phyloP scores from a whole-genome alignment of 106 monocot species.

The Dendrobium officinale region DNA sequence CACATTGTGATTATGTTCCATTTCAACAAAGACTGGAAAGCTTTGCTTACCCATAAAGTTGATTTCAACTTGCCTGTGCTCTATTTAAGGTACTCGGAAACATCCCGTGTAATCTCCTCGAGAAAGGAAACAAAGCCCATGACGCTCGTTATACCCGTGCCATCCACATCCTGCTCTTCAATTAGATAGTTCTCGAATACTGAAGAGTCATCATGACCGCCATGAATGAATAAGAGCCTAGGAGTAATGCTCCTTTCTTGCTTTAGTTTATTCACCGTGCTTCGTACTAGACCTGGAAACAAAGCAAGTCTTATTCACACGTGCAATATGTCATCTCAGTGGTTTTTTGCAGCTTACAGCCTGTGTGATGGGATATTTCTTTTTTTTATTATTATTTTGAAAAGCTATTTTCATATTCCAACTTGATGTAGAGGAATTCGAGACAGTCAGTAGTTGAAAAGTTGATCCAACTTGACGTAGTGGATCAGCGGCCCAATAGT shows the following conservation, averaged over 20 bases:
- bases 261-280: constrained; percentile 76
- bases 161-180: constrained; percentile 91
- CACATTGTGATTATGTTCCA: too few relatives aligned
- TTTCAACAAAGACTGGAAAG: too few relatives aligned
- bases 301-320: neutral
- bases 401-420: too few relatives aligned
- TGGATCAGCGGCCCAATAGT: too few relatives aligned
- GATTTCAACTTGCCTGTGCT: neutral
- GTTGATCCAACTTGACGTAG: too few relatives aligned
- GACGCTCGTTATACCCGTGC: constrained; percentile 24
- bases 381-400: too few relatives aligned
- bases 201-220: constrained; percentile 75
- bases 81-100: constrained; percentile 63
- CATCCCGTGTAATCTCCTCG: constrained; percentile 51
- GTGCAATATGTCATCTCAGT: neutral
- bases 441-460: too few relatives aligned
- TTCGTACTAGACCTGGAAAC: constrained; percentile 55
- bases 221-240: constrained; percentile 70
- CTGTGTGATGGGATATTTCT: too few relatives aligned
- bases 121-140: constrained; percentile 85
- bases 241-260: constrained; percentile 87
- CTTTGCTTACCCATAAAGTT: too few relatives aligned
- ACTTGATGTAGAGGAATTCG: too few relatives aligned
- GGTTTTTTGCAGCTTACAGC: neutral
- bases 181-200: constrained; percentile 81